These are phyloP conservation scores for Brassica cretica DNA, from an alignment of 345 rosid genomes.

Conservation along the genomic window DNA sequence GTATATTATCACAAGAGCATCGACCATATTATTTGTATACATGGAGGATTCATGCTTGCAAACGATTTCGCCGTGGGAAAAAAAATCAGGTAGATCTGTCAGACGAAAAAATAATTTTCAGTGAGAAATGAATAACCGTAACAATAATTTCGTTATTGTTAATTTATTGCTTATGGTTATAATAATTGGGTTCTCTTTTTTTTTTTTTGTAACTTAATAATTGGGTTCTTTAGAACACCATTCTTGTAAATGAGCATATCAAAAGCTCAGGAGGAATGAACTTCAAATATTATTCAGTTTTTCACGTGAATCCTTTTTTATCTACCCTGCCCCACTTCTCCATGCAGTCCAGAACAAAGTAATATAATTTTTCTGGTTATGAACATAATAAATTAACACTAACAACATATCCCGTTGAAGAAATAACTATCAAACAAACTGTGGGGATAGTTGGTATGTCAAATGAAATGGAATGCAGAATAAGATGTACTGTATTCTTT, in stretches of 20 bases:
- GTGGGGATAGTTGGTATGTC: neutral
- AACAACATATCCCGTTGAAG: neutral
- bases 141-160: neutral
- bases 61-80: constrained; percentile 8
- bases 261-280: constrained; percentile 33
- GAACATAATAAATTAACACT: neutral
- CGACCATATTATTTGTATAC: constrained; percentile 9
- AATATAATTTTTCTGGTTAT: constrained; percentile 13
- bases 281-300: constrained; percentile 6
- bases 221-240: neutral
- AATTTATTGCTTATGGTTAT: neutral
- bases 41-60: constrained; percentile 24
- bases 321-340: constrained; percentile 24
- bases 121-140: constrained; percentile 12
- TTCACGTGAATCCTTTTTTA: constrained; percentile 26
- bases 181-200: neutral
- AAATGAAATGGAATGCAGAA: neutral
- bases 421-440: neutral
- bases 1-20: constrained; percentile 1
- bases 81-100: neutral
- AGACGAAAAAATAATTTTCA: neutral
- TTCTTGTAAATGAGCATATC: neutral
- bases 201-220: too few species aligned
- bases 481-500: neutral
- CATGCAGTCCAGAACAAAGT: constrained; percentile 15